Percentiles rank a stretch among this genome's conserved stretches.
Conservation (phyloP, 2,329 filamentous ascomycete genomes). For the Pyrenochaeta sp. region DNA sequence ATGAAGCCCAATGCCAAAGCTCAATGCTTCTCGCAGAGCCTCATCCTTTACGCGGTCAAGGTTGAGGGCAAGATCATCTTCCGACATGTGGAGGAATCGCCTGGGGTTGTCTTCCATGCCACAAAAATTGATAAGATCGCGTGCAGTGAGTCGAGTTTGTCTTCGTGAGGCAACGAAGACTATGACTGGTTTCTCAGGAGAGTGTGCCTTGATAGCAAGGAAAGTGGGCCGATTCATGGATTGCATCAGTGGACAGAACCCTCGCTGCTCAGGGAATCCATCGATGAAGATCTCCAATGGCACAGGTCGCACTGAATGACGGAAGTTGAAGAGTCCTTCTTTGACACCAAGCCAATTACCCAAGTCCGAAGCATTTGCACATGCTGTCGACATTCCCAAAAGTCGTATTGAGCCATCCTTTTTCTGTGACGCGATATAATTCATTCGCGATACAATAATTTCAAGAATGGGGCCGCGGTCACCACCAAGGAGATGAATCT, state of each 20-base stretch:
- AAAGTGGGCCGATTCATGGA: conserved; percentile 99
- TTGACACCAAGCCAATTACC: conserved; percentile 98
- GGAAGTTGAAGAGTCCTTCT: conserved; percentile 93
- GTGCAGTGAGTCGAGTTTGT: conserved; percentile 92
- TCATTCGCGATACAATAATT: conserved; percentile 94
- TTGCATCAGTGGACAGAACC: conserved; percentile 98
- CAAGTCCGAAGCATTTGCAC: conserved; percentile 91
- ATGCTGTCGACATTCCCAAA: conserved; percentile 98
- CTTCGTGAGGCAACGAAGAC: conserved; percentile 96
- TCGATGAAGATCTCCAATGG: conserved; percentile 97
- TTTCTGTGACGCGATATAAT: conserved; percentile 95
- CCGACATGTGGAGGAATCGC: conserved; percentile 90
- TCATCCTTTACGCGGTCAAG: conserved; percentile 92
- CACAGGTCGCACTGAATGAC: conserved; percentile 94
- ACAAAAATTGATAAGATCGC: conserved; percentile 95
- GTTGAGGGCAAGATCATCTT: conserved; percentile 89
- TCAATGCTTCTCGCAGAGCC: conserved; percentile 89
- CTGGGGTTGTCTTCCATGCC: conserved; percentile 98
- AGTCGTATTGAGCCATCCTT: conserved; percentile 84
- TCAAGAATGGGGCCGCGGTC: conserved; percentile 97
- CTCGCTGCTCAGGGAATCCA: conserved; percentile 91
- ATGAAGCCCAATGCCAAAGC: conserved; percentile 95
- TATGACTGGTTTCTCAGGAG: conserved; percentile 95
- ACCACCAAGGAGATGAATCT: conserved; percentile 96
- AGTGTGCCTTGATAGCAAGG: conserved; percentile 94